A percentile compares a stretch with the other conserved stretches of the same genome.
Conservation (phyloP, 2,329 filamentous ascomycete genomes). For the Hymenoscyphus occultus region DNA sequence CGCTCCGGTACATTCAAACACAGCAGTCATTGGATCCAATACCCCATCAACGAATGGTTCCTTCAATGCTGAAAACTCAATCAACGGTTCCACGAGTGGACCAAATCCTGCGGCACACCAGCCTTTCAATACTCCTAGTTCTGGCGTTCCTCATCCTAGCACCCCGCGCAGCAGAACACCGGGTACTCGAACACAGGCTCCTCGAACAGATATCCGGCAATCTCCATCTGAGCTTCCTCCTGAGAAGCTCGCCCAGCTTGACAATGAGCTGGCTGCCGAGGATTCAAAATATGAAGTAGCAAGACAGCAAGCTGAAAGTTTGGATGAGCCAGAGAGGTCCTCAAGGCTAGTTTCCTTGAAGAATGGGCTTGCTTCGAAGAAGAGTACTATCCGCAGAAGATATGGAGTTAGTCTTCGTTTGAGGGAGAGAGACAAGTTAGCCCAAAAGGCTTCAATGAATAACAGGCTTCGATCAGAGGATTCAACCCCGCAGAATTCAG, state of each 20-base stretch:
- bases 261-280: constrained; percentile 25
- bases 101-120: not conserved
- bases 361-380: constrained; percentile 31
- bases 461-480: not conserved
- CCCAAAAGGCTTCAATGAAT: not conserved
- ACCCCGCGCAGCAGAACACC: not conserved
- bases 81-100: not conserved
- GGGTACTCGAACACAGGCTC: constrained; percentile 9
- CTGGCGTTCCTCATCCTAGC: not conserved
- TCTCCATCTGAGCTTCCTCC: constrained; percentile 28
- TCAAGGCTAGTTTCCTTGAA: constrained; percentile 24
- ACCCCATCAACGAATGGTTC: not conserved
- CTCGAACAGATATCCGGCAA: constrained; percentile 17
- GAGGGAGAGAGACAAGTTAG: constrained; percentile 30
- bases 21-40: not conserved
- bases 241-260: constrained; percentile 20
- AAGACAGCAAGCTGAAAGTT: constrained; percentile 14
- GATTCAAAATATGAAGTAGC: constrained; percentile 19
- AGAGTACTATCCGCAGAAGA: constrained; percentile 30
- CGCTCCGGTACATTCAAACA: not conserved
- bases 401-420: constrained; percentile 33
- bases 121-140: not conserved
- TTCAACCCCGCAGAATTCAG: not conserved
- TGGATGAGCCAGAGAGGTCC: constrained; percentile 14
- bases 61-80: not conserved